phyloP scores from a whole-genome alignment of 2,329 filamentous ascomycete species.

The Gyromitra esculenta region DNA sequence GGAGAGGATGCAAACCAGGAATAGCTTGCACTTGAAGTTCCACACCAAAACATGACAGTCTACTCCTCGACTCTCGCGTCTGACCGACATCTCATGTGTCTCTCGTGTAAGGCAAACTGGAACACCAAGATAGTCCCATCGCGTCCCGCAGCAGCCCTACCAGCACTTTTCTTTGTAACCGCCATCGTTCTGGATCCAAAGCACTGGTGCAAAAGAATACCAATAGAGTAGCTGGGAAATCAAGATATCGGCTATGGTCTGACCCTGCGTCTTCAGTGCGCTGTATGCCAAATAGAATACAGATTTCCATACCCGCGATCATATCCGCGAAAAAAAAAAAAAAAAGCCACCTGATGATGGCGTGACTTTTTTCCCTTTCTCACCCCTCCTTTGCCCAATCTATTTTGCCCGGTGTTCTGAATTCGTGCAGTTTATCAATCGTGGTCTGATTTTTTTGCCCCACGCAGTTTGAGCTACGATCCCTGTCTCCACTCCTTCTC shows the following conservation, averaged over 20 bases:
- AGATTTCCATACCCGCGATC: conserved; percentile 14
- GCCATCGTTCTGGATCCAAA: conserved; percentile 35
- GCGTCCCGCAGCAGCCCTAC: conserved; percentile 47
- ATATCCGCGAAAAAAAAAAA: conserved; percentile 7
- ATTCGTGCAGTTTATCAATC: conserved; percentile 40
- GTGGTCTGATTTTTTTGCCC: conserved; percentile 53
- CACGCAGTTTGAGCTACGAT: conserved; percentile 46
- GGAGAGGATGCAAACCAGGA: conserved; percentile 23
- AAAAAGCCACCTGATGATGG: conserved; percentile 50
- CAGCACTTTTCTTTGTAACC: conserved; percentile 36
- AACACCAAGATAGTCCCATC: conserved; percentile 42
- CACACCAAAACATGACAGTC: conserved; percentile 24
- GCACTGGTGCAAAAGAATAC: conserved; percentile 25
- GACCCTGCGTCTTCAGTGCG: conserved; percentile 38
- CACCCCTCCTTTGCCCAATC: conserved; percentile 29
- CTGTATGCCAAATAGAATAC: conserved; percentile 22
- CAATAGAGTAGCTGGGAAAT: conserved; percentile 22
- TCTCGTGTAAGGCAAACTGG: conserved; percentile 31
- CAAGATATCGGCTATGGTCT: conserved; percentile 37
- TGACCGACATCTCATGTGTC: conserved; percentile 41
- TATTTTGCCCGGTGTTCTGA: conserved; percentile 45
- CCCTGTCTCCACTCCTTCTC: conserved; percentile 38
- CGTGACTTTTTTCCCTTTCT: conserved; percentile 48
- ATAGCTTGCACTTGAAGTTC: conserved; percentile 24
- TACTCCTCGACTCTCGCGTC: conserved; percentile 30